Conservation (phyloP, 768 basidiomycete genomes). For the Phanerodontia chrysosporium region DNA sequence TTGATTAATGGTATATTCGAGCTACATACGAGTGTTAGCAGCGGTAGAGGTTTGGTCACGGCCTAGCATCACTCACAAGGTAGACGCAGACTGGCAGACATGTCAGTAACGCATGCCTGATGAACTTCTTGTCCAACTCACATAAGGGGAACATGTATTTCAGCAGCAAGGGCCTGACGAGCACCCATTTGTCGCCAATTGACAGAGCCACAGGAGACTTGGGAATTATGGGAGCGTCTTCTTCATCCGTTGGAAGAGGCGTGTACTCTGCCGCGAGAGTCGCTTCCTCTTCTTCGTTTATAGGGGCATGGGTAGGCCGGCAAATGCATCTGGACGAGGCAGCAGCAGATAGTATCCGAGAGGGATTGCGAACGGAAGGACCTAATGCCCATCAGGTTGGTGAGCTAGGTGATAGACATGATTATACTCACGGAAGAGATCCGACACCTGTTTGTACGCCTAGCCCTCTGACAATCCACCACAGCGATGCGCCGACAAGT, state of each 20-base stretch:
- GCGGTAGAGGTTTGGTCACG: no score
- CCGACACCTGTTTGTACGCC: slow-evolving; percentile 85
- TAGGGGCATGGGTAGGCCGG: slow-evolving; percentile 32
- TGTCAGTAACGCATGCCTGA: no score
- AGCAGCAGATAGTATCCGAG: slow-evolving; percentile 74
- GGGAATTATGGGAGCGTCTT: slow-evolving; percentile 24
- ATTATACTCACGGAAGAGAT: slow-evolving; percentile 63
- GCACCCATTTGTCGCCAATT: slow-evolving; percentile 68
- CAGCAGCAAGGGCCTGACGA: slow-evolving; percentile 74
- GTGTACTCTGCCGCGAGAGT: slow-evolving; percentile 25
- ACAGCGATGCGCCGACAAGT: slow-evolving; percentile 84
- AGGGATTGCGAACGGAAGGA: slow-evolving; percentile 80
- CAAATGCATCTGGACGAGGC: slow-evolving; percentile 53
- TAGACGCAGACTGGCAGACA: slow-evolving; percentile 58
- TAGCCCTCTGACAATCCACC: slow-evolving; percentile 88
- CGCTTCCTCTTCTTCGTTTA: slow-evolving; percentile 27
- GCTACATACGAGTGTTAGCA: no score
- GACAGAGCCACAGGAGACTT: slow-evolving; percentile 53
- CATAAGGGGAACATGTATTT: slow-evolving; percentile 94
- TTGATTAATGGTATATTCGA: slow-evolving; percentile 92
- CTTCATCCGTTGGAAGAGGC: slow-evolving; percentile 32
- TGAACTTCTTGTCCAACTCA: slow-evolving; percentile 27
- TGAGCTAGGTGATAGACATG: not conserved
- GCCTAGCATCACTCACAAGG: slow-evolving; percentile 46
- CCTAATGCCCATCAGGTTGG: slow-evolving; percentile 34